Percentiles rank a stretch among this genome's conserved stretches.
Conservation (phyloP, 2,329 filamentous ascomycete genomes). For the Colletotrichum falcatum region DNA sequence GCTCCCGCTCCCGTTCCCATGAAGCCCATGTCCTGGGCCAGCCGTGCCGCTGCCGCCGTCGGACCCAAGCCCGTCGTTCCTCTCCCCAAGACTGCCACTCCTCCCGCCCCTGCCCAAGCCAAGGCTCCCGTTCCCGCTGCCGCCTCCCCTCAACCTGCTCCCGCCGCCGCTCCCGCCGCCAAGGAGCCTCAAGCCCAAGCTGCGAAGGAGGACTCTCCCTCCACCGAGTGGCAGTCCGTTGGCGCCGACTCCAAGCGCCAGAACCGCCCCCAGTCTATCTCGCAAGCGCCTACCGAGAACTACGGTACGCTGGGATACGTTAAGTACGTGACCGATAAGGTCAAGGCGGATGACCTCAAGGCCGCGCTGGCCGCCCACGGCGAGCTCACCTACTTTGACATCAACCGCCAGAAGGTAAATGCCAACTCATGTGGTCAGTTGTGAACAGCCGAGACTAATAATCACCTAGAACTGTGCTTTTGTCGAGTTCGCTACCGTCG, state of each 20-base stretch:
- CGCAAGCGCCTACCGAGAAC: slow-evolving; percentile 72
- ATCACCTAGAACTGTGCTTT: slow-evolving; percentile 88
- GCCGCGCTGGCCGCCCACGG: slow-evolving; percentile 78
- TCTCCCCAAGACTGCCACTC: slow-evolving; percentile 68
- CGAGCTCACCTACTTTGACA: slow-evolving; percentile 78
- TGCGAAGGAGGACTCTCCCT: slow-evolving; percentile 63
- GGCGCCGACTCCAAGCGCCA: slow-evolving; percentile 87
- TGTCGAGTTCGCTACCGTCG: slow-evolving; percentile 86
- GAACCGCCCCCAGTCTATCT: slow-evolving; percentile 76
- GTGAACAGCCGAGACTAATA: slow-evolving; percentile 42
- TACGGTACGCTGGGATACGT: slow-evolving; percentile 89
- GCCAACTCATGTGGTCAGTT: neutral
- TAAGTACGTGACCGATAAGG: slow-evolving; percentile 93
- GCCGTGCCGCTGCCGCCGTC: slow-evolving; percentile 70
- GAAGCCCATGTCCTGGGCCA: slow-evolving; percentile 82
- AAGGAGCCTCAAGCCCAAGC: slow-evolving; percentile 51
- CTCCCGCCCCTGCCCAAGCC: slow-evolving; percentile 63
- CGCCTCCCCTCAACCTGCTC: slow-evolving; percentile 53
- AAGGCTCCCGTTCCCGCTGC: slow-evolving; percentile 64
- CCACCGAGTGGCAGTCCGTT: slow-evolving; percentile 88
- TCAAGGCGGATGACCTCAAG: slow-evolving; percentile 80
- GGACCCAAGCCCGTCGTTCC: slow-evolving; percentile 65
- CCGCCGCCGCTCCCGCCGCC: slow-evolving; percentile 56
- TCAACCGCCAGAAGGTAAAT: slow-evolving; percentile 85
- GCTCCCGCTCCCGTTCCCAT: slow-evolving; percentile 64